Evolutionary conservation across 352 stramenopile species (phyloP).

Genomic region (Phytophthora crassamura): DNA sequence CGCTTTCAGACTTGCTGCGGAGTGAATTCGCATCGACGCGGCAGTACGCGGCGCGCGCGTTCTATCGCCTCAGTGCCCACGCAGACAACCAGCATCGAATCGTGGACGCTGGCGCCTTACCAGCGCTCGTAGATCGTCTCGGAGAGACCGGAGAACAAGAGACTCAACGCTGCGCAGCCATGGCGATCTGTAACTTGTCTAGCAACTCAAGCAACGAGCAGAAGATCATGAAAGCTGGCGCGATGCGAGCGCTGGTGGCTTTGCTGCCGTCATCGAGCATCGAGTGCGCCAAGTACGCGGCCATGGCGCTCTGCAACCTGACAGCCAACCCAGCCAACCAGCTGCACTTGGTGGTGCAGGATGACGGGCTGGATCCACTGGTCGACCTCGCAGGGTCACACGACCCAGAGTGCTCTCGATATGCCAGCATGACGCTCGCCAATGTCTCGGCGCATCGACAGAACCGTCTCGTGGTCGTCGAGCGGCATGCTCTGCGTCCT

Average conservation of each 20-base stretch:
- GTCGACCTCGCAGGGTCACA: slow-evolving; percentile 78
- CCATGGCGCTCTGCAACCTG: slow-evolving; percentile 97
- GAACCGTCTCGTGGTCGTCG: slow-evolving; percentile 91
- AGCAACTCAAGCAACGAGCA: slow-evolving; percentile 77
- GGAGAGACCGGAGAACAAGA: slow-evolving; percentile 46
- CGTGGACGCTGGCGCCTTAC: slow-evolving; percentile 82
- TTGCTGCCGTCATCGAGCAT: slow-evolving; percentile 54
- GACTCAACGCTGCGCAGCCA: slow-evolving; percentile 78
- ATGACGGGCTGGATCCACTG: slow-evolving; percentile 73
- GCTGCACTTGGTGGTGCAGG: slow-evolving; percentile 85
- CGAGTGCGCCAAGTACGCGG: slow-evolving; percentile 87
- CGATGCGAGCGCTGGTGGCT: slow-evolving; percentile 67
- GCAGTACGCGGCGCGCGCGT: slow-evolving; percentile 83
- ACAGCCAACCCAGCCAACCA: slow-evolving; percentile 93
- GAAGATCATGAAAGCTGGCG: slow-evolving; percentile 80
- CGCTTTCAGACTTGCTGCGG: slow-evolving; percentile 82
- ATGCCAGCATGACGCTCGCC: slow-evolving; percentile 94
- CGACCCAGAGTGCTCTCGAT: slow-evolving; percentile 86
- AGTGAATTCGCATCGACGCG: slow-evolving; percentile 75
- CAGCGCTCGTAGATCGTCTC: slow-evolving; percentile 76
- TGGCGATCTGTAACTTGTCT: slow-evolving; percentile 89
- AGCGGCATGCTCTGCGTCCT: slow-evolving; percentile 78
- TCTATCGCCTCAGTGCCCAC: slow-evolving; percentile 91
- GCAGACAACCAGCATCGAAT: slow-evolving; percentile 90
- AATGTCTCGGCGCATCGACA: slow-evolving; percentile 93